These are phyloP conservation scores for Actinomortierella wolfii DNA, from an alignment of 371 early-diverging fungal genomes.

Conservation along the genomic window DNA sequence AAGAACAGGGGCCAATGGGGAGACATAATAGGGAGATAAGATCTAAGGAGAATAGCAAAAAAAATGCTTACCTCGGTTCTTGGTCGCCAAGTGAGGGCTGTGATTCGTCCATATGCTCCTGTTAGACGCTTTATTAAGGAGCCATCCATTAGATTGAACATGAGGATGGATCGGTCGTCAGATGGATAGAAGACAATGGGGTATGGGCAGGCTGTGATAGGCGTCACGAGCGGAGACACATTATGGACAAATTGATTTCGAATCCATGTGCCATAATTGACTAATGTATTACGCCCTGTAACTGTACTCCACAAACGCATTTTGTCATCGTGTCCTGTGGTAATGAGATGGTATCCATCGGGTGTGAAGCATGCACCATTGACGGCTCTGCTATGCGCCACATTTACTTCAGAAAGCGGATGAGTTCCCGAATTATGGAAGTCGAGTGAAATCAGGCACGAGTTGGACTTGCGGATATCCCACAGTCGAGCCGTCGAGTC, in stretches of 20 bases:
- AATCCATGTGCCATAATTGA: conserved; percentile 66
- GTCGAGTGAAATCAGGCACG: conserved; percentile 64
- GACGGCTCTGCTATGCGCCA: conserved; percentile 75
- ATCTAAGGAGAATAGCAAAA: neutral
- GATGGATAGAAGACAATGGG: conserved; percentile 64
- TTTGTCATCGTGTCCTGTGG: conserved; percentile 75
- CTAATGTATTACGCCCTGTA: conserved; percentile 66
- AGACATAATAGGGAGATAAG: conserved; percentile 1
- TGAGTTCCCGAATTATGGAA: conserved; percentile 60
- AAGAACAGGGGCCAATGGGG: no score
- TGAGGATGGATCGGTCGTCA: conserved; percentile 62
- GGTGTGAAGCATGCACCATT: conserved; percentile 72
- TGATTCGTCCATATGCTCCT: conserved; percentile 70
- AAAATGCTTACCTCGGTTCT: conserved; percentile 45
- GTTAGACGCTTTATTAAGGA: conserved; percentile 54
- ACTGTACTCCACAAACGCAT: conserved; percentile 84
- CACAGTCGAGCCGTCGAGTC: conserved; percentile 76
- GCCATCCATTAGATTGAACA: conserved; percentile 67
- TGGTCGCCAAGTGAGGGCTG: conserved; percentile 61
- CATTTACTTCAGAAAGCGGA: conserved; percentile 55
- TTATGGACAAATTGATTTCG: conserved; percentile 56
- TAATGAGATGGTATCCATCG: conserved; percentile 65
- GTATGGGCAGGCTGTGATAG: conserved; percentile 49
- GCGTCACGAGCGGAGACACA: conserved; percentile 53
- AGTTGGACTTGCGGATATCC: conserved; percentile 80